A percentile compares a stretch with the other conserved stretches of the same genome.
phyloP scores from a whole-genome alignment of 306 rosid species.

The Cucumis melo region DNA sequence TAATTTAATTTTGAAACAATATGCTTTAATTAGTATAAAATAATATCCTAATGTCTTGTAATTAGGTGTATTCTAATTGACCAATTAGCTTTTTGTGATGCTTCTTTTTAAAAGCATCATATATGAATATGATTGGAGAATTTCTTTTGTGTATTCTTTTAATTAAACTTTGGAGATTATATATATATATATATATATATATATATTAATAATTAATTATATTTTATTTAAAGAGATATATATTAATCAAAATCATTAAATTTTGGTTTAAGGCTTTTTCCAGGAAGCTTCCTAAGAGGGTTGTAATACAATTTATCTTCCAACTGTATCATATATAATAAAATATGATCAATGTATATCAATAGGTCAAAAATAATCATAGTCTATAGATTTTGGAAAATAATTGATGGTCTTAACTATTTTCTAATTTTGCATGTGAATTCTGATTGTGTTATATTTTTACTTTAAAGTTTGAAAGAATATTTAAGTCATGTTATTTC shows the following conservation, averaged over 20 bases:
- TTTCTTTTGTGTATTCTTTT: neutral
- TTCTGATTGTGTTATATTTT: too few species aligned
- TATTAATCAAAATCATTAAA: neutral
- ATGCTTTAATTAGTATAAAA: neutral
- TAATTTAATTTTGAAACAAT: too few species aligned
- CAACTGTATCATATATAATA: neutral
- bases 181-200: neutral
- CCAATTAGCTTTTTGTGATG: neutral
- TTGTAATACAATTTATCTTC: neutral
- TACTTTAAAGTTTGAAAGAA: too few species aligned
- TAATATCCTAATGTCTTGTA: neutral
- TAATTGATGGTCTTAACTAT: neutral
- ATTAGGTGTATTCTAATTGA: neutral
- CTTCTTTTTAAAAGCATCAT: neutral
- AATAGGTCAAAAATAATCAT: neutral
- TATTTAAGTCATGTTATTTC: too few species aligned
- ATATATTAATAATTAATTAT: too few species aligned
- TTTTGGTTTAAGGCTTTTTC: neutral
- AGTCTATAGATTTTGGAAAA: too few species aligned
- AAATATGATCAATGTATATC: neutral
- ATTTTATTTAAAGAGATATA: too few species aligned
- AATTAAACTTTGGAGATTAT: neutral
- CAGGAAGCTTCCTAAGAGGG: neutral
- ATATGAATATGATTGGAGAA: neutral
- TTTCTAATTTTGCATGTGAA: too few species aligned